phyloP scores from a whole-genome alignment of 2,329 filamentous ascomycete genomes.

The Ceratocystis variospora region DNA sequence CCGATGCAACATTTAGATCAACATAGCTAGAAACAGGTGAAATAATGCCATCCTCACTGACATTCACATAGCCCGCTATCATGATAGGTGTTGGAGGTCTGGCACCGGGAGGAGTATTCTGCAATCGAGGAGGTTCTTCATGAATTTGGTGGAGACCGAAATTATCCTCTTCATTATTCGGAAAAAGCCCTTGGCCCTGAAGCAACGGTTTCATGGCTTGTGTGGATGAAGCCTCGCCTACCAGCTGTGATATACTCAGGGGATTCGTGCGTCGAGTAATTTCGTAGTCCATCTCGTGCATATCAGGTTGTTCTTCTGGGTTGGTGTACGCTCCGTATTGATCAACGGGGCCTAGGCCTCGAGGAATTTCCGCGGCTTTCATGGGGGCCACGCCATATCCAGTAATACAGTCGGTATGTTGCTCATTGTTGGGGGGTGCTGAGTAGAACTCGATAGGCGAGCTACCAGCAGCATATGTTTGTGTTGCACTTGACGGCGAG shows the following conservation, averaged over 20 bases:
- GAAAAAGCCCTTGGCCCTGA: background rate
- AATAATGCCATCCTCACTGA: background rate
- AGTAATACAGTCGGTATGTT: background rate
- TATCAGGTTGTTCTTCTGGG: background rate
- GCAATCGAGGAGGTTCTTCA: background rate
- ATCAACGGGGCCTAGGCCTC: background rate
- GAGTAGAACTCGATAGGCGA: background rate
- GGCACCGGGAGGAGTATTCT: constrained; percentile 5
- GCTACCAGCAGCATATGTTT: background rate
- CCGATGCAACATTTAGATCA: background rate
- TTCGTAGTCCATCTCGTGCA: background rate
- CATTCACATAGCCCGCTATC: constrained; percentile 4
- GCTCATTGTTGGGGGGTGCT: background rate
- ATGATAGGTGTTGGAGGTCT: constrained; percentile 14
- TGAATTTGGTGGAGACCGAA: background rate
- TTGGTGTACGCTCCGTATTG: background rate
- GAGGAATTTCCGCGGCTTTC: background rate
- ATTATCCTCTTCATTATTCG: background rate
- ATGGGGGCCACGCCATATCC: background rate
- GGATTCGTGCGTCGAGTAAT: background rate
- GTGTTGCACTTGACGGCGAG: background rate
- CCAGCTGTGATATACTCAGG: background rate
- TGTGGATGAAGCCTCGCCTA: background rate
- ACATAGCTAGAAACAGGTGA: background rate
- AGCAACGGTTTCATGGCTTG: background rate